Conservation (phyloP, 768 basidiomycete species). For the Suillus americanus region DNA sequence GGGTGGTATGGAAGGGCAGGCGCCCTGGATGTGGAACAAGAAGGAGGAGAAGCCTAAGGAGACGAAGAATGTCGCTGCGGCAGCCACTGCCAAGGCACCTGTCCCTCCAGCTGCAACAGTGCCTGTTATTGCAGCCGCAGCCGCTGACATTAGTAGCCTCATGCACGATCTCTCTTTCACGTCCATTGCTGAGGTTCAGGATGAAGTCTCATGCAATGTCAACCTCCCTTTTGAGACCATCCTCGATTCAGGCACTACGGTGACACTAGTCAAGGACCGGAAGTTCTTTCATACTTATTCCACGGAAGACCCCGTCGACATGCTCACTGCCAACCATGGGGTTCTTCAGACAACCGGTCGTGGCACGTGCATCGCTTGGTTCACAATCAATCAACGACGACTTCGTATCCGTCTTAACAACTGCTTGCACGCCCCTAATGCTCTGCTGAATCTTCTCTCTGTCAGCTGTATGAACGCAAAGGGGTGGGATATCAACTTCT, state of each 20-base stretch:
- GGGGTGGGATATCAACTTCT: not conserved
- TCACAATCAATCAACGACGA: fast-evolving
- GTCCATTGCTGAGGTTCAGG: not conserved
- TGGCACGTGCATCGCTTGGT: not conserved
- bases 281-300: not conserved
- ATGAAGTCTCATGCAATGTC: not conserved
- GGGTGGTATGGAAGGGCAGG: conserved; percentile 9
- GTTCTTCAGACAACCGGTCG: not conserved
- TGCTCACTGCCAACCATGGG: not conserved
- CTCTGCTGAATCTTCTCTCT: not conserved
- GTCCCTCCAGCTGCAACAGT: too few relatives aligned
- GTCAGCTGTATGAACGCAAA: not conserved
- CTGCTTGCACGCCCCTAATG: not conserved
- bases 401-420: not conserved
- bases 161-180: not conserved
- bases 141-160: not conserved
- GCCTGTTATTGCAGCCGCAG: not conserved
- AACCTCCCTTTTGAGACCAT: not conserved
- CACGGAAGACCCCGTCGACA: not conserved
- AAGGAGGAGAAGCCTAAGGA: not conserved
- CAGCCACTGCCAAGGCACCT: too few relatives aligned
- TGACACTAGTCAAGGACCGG: not conserved
- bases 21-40: not conserved
- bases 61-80: too few relatives aligned
- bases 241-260: not conserved